Percentiles rank a stretch among this genome's conserved stretches.
Evolutionary conservation across 495 filamentous ascomycete species (phyloP).

Genomic region (Saxophila tyrrhenica): DNA sequence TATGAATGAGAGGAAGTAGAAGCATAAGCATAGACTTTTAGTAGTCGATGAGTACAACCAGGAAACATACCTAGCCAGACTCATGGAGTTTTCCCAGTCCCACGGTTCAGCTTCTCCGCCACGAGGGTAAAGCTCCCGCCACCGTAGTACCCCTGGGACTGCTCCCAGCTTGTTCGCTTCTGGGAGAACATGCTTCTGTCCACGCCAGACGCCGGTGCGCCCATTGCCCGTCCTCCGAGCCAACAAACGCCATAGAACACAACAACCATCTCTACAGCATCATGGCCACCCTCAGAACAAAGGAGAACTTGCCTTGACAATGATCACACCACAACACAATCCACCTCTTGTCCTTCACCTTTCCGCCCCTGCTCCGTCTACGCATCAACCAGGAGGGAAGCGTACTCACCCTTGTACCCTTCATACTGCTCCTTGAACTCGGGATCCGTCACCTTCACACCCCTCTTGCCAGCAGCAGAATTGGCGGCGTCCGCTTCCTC

Average conservation of each 20-base stretch:
- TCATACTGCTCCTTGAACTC: conserved; percentile 3
- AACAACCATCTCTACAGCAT: background rate
- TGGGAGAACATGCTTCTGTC: background rate
- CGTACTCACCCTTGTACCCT: conserved; percentile 4
- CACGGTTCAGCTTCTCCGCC: background rate
- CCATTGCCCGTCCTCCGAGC: background rate
- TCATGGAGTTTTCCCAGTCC: no score
- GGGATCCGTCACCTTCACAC: conserved; percentile 1
- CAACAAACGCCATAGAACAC: background rate
- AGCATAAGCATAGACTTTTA: background rate
- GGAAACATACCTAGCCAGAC: no score
- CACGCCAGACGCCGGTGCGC: background rate
- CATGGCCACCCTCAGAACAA: background rate
- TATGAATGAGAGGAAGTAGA: background rate
- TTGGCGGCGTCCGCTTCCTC: conserved; percentile 9
- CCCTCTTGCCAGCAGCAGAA: background rate
- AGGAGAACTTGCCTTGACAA: background rate
- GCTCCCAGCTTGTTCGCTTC: background rate
- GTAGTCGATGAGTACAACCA: no score
- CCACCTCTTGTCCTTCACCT: background rate
- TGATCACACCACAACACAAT: no score
- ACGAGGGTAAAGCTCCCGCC: background rate
- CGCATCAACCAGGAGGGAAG: background rate
- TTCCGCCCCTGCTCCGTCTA: background rate
- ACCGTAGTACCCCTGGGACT: background rate